Evolutionary conservation across 2,329 filamentous ascomycete genomes (phyloP).

Genomic region (Clonostachys solani): DNA sequence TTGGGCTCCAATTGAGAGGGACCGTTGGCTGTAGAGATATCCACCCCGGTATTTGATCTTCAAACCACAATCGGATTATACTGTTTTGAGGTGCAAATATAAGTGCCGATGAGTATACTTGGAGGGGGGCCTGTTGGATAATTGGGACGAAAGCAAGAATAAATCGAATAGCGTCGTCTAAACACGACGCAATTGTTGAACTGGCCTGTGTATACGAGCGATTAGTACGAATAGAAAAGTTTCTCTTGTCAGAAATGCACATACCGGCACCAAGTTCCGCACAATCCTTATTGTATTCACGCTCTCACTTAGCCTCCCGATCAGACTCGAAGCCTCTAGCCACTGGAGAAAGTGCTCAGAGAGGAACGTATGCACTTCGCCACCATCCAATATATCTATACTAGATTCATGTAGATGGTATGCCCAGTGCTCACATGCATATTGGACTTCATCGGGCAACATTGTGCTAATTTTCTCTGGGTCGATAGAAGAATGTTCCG

Average conservation of each 20-base stretch:
- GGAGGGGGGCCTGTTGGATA: slow-evolving; percentile 12
- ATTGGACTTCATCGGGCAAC: slow-evolving; percentile 23
- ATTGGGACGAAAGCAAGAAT: slow-evolving; percentile 2
- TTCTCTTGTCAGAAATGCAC: not conserved
- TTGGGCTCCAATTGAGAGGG: slow-evolving; percentile 1
- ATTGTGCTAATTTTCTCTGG: slow-evolving; percentile 5
- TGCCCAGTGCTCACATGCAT: slow-evolving; percentile 33
- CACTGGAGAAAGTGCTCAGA: slow-evolving; percentile 30
- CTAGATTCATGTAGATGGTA: slow-evolving; percentile 16
- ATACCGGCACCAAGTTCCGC: no score
- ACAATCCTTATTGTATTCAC: not conserved
- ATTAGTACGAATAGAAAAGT: not conserved
- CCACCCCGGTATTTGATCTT: slow-evolving; percentile 6
- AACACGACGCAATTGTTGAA: not conserved
- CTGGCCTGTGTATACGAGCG: not conserved
- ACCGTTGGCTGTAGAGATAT: slow-evolving; percentile 4
- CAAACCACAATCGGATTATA: slow-evolving; percentile 6
- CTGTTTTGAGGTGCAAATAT: slow-evolving; percentile 14
- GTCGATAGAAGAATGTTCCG: not conserved
- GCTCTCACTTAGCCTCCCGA: slow-evolving; percentile 10
- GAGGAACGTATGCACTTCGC: slow-evolving; percentile 20
- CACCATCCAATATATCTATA: no score
- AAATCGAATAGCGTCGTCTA: slow-evolving; percentile 9
- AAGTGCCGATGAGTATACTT: slow-evolving; percentile 16
- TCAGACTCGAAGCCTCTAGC: slow-evolving; percentile 29